Percentiles rank a stretch among this genome's conserved stretches.
Evolutionary conservation across 176 grass and related monocot species (phyloP).

Genomic region (Olyra latifolia): DNA sequence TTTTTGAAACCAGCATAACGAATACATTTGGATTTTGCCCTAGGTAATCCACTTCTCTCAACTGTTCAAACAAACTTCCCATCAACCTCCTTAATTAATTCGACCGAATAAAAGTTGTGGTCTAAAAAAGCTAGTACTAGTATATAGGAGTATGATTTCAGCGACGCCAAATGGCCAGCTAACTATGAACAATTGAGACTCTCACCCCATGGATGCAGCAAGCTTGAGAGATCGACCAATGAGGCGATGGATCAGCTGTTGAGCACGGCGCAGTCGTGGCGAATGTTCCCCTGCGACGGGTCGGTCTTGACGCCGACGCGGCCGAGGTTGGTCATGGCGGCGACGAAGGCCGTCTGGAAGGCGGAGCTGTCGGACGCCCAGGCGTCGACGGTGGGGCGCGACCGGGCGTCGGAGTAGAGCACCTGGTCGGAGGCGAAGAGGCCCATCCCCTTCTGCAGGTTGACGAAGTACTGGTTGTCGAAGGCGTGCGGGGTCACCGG

Average conservation of each 20-base stretch:
- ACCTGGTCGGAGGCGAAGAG: constrained; percentile 84
- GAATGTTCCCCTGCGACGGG: constrained; percentile 64
- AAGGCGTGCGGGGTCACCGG: constrained; percentile 64
- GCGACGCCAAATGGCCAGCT: background rate
- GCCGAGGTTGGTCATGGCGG: constrained; percentile 67
- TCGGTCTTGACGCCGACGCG: constrained; percentile 87
- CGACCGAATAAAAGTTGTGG: constrained; percentile 9
- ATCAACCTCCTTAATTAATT: background rate
- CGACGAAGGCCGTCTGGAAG: constrained; percentile 67
- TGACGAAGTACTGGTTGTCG: constrained; percentile 94
- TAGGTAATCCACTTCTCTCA: background rate
- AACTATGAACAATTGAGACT: constrained; percentile 15
- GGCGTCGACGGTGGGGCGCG: constrained; percentile 52
- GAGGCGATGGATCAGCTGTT: constrained; percentile 14
- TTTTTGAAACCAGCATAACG: background rate
- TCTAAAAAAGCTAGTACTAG: constrained; percentile 6
- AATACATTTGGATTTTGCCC: background rate
- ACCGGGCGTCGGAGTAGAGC: constrained; percentile 66
- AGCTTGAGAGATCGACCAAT: background rate
- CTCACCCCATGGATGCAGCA: background rate
- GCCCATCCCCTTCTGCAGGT: constrained; percentile 64
- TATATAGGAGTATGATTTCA: constrained; percentile 17
- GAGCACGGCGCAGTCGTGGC: constrained; percentile 74
- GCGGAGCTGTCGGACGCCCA: constrained; percentile 52
- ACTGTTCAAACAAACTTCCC: background rate